Evolutionary conservation across 495 filamentous ascomycete species (phyloP).

Genomic region (Parmelia sp.): DNA sequence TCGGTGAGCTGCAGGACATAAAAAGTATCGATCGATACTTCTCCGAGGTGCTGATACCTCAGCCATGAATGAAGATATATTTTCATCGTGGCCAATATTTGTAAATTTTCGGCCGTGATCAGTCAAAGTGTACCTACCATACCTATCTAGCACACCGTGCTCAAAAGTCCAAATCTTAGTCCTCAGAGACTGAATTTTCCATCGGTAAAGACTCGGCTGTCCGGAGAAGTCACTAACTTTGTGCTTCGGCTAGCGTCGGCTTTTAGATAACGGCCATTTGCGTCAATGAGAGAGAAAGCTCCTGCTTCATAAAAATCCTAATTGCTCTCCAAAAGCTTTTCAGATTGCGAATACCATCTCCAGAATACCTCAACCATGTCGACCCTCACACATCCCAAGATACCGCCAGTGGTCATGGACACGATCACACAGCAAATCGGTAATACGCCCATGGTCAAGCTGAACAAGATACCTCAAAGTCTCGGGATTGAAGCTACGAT

Average conservation of each 20-base stretch:
- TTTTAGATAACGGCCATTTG: background rate
- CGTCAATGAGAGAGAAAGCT: background rate
- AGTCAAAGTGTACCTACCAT: no score
- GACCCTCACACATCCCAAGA: conserved; percentile 41
- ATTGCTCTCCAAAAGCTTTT: background rate
- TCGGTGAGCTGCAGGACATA: conserved; percentile 52
- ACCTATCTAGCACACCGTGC: no score
- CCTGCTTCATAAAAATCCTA: background rate
- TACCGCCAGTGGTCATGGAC: conserved; percentile 54
- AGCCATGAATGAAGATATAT: conserved; percentile 4
- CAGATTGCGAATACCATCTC: background rate
- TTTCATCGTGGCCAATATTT: background rate
- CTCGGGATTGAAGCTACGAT: conserved; percentile 83
- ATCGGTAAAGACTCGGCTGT: no score
- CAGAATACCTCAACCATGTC: conserved; percentile 37
- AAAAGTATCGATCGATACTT: conserved; percentile 37
- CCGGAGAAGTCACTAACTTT: no score
- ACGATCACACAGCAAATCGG: conserved; percentile 69
- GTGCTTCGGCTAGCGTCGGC: conserved; percentile 1
- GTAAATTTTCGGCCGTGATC: no score
- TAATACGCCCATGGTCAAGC: conserved; percentile 85
- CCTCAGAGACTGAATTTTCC: no score
- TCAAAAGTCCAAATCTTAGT: no score
- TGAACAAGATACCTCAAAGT: conserved; percentile 86
- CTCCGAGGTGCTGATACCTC: conserved; percentile 9